phyloP scores from a whole-genome alignment of 345 rosid species.

The Gossypium australe region DNA sequence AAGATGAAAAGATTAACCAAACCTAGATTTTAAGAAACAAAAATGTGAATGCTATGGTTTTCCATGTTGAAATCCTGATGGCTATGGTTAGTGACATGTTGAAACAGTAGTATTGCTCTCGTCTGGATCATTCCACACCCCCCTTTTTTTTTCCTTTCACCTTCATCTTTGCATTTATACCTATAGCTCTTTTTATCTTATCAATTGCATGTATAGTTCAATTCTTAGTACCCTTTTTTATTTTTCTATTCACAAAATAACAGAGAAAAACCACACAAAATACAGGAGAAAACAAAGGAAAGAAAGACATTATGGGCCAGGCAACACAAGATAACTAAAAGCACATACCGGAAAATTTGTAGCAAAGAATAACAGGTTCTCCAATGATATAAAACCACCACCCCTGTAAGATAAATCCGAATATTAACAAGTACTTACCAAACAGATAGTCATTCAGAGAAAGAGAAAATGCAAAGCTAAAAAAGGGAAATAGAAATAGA shows the following conservation, averaged over 20 bases:
- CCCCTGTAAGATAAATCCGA: constrained; percentile 62
- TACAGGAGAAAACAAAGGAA: not conserved
- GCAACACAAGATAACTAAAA: not conserved
- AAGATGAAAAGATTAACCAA: not conserved
- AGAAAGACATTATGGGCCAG: not conserved
- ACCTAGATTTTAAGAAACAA: not conserved
- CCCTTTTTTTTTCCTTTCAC: too few relatives aligned
- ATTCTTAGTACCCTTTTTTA: not conserved
- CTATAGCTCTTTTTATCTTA: not conserved
- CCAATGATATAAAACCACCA: constrained; percentile 98
- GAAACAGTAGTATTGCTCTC: not conserved
- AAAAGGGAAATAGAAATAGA: constrained; percentile 3
- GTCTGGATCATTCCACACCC: not conserved
- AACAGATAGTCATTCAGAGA: not conserved
- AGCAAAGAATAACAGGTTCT: constrained; percentile 88
- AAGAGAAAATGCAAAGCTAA: not conserved
- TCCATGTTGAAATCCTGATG: not conserved
- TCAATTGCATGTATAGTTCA: not conserved
- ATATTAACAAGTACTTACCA: not conserved
- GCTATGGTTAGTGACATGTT: not conserved
- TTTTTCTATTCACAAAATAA: not conserved
- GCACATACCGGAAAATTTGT: constrained; percentile 65
- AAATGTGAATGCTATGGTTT: not conserved
- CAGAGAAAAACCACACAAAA: not conserved
- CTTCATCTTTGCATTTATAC: not conserved